Percentiles rank a stretch among this genome's conserved stretches.
Evolutionary conservation across 495 filamentous ascomycete genomes (phyloP).

Genomic region (Talaromyces wortmannii): DNA sequence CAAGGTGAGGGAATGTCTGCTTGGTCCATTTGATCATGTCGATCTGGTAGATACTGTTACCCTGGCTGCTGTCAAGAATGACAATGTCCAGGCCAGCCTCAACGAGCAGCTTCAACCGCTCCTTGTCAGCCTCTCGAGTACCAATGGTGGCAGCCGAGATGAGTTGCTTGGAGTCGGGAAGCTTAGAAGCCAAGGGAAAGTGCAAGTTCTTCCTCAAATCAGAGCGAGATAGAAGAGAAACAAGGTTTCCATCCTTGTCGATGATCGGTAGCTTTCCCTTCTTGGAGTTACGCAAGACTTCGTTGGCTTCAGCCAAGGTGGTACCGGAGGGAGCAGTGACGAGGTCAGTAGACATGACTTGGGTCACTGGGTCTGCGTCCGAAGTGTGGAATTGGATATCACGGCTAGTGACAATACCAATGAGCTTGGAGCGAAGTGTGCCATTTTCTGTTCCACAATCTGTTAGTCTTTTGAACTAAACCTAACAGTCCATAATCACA

Average conservation of each 20-base stretch:
- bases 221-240: constrained; percentile 91
- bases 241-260: constrained; percentile 76
- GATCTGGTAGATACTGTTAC: constrained; percentile 94
- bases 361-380: constrained; percentile 63
- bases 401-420: constrained; percentile 95
- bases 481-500: constrained; percentile 17
- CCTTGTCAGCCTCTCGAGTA: constrained; percentile 87
- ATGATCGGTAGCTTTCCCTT: constrained; percentile 99
- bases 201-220: constrained; percentile 99
- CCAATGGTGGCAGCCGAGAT: constrained; percentile 94
- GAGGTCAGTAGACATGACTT: constrained; percentile 93
- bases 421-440: constrained; percentile 84
- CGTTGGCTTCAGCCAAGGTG: constrained; percentile 81
- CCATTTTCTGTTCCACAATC: constrained; percentile 63
- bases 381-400: constrained; percentile 92
- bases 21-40: constrained; percentile 97
- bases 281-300: constrained; percentile 89
- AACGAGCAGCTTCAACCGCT: constrained; percentile 75
- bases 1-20: constrained; percentile 70
- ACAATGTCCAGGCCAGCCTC: constrained; percentile 96
- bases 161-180: constrained; percentile 94
- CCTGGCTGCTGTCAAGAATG: constrained; percentile 90
- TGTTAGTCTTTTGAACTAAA: constrained; percentile 20
- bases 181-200: constrained; percentile 94
- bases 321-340: constrained; percentile 86